Base-by-base conservation (phyloP, 495 filamentous ascomycete species). In the Letharia columbiana region DNA sequence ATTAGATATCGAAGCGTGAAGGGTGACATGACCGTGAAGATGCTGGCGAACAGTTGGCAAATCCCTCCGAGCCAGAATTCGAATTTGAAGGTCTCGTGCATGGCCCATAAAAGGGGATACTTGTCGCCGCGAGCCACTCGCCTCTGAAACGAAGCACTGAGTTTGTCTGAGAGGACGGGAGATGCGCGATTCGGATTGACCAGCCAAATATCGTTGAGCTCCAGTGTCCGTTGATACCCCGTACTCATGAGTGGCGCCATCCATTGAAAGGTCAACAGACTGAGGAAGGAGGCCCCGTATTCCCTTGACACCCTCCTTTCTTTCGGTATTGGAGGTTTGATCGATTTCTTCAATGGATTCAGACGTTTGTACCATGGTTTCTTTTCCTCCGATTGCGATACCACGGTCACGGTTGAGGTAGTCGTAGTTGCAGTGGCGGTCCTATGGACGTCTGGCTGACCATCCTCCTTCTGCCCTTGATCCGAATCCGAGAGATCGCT, bases 31-130 rank as follows among this genome's bases (percentile, higher is more conserved):
- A 91, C 88, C 71, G 89, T 81, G 35, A 90, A 71, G 39, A 92
- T 78, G 59, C 84, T 81, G n/a, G 87, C 84, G 42, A 80, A 75
- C n/a, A 97, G 74, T 68, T 91, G 84, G 71, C 89, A 95, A 44
- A 86, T 63, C 6, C 89, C 93, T 40, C 91, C 91, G 18, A 95
- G 69, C 79, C 89, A 85, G 72, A 98, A 96, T 72, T 97, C 92
- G 65, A 79, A 77, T 69, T 87, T 86, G 80, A 94, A 95, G 3
- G 90, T 91, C 67, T 97, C 92, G 75, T 94, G 89, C 60, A 98
- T 71, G 9, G 93, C 90, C 79, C 85, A 89, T 15, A 90, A 69
- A 15, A 98, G 78, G 0, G 92, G 89, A 65, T 88, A 83, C 70
- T 90, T 89, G 47, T 86, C 84, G 35, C 90, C 89, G 35, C 83